Base-by-base conservation (phyloP, 192 early-diverging fungal species). In the Hyaloraphidium curvatum region DNA sequence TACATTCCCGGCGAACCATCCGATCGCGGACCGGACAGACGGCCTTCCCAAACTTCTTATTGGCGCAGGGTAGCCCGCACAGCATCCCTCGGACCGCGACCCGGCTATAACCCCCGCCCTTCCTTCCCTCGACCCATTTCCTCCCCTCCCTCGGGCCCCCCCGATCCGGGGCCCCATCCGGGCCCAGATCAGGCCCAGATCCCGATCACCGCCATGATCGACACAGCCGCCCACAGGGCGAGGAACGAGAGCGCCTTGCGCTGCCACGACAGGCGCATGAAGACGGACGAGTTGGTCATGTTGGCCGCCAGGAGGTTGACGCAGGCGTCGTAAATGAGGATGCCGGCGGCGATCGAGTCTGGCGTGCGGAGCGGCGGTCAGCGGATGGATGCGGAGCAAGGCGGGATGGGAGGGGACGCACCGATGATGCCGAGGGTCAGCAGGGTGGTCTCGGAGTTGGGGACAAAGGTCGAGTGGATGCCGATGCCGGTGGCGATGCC, bases 401-500 rank as follows among this genome's bases (percentile, higher is more conserved):
- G 35, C 17, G 35, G 17, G 35, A 37, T 37, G 17, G 11, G 17
- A 11, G 35, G 11, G 11, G 35, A 13, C 17, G 17, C 11, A 37
- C 11, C 11, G 35, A 13, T 37, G 35, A 37, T 13, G 35, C 11
- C 17, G 17, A 11, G 35, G 17, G 76, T 59, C 14, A 86, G 41
- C 22, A 89, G 62, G 2, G 78, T 60, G 0, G 66, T 54, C 0
- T 62, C 52, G 0, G 74, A 72, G 7, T 68, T 59, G 1, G 71
- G 71, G 19, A 80, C 67, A 64, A 80, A 82, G 4, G 76, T 59
- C 26, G 68, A 55, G 2, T 72, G 68, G 52, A 89, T 69, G 30
- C 63, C 77, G 53, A 91, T 81, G 19, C 90, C 88, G 41, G 91
- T 70, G 0, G 67, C 74, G 39, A 82, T 69, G 26, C 90, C 90